A percentile compares a stretch with the other conserved stretches of the same genome.
Conservation (phyloP, 345 rosid genomes). For the Excoecaria cochinchinensis region DNA sequence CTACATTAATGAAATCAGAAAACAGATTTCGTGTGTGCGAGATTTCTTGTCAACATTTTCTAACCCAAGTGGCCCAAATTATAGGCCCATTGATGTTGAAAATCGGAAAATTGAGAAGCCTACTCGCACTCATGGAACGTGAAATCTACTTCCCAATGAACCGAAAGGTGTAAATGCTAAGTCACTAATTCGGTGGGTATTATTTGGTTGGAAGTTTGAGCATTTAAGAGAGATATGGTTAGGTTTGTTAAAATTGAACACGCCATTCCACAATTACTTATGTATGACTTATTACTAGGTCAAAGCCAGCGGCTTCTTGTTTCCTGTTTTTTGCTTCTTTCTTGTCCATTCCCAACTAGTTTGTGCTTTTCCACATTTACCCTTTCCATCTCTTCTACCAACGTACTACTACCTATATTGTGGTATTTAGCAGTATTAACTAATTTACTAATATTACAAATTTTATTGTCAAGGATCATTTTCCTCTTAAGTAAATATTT, state of each 20-base stretch:
- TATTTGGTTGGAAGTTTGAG: constrained; percentile 29
- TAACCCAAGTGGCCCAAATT: background rate
- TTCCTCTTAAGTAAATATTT: too few species aligned
- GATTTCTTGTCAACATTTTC: constrained; percentile 19
- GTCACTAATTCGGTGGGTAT: constrained; percentile 14
- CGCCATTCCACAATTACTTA: background rate
- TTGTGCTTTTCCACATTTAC: background rate
- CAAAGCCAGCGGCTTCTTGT: background rate
- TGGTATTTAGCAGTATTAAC: too few species aligned
- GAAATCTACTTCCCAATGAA: background rate
- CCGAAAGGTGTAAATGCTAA: background rate
- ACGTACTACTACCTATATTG: too few species aligned
- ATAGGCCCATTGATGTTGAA: background rate
- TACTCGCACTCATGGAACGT: background rate
- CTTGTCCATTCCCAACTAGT: background rate
- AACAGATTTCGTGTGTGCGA: constrained; percentile 19
- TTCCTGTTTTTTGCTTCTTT: background rate
- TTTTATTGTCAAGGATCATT: too few species aligned
- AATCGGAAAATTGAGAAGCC: too few species aligned
- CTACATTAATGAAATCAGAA: background rate
- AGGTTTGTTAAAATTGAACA: constrained; percentile 23
- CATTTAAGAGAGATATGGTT: constrained; percentile 19
- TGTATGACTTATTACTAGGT: background rate
- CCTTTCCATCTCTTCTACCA: background rate
- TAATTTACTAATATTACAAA: too few species aligned